Evolutionary conservation across 495 filamentous ascomycete genomes (phyloP), one percentile per base, ranked within the genome.

Genomic region (Mytilinidion resinicola): DNA sequence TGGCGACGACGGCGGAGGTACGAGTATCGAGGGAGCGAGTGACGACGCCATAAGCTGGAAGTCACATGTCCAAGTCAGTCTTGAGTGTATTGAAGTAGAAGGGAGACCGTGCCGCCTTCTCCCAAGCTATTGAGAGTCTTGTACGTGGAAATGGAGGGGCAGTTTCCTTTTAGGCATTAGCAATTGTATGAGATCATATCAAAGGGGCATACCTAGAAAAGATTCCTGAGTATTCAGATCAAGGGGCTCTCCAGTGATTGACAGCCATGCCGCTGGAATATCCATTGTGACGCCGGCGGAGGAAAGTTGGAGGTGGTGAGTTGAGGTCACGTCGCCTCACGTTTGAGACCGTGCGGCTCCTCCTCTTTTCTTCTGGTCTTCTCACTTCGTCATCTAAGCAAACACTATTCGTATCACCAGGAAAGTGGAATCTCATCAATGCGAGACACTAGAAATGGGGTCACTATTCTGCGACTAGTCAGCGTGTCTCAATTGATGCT

Each of bases 21-120:
- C 60, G 59, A 34, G 57, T 59, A 53, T 77, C 71, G 53, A 50
- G 64, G 11, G 74, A 73, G 14, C 74, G 74, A 59, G 69, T 71
- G 38, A 77, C 74, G 34, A 77, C 71, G 35, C 75, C 74, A 42
- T 77, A 77, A 6, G 75, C 74, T 77, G 39, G 6, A 33, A 4
- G 15, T 9, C 14, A 5, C 33, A 11, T 33, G 9, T 15, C 21
- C 14, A 25, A 51, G 49, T 49, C 10, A 50, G 38, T 9, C 33
- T 30, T 17, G n/a, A n/a, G 30, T 17, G 9, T 12, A 20, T 14
- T 47, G 37, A 42, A 8, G 14, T 38, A n/a, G 10, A 47, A 3
- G 6, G 1, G 36, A 39, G 12, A 25, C 66, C 74, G 38, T 50
- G 76, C 74, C 73, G 50, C 74, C 74, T 70, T 77, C 74, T 5